Conservation (phyloP, 495 filamentous ascomycete genomes). For the Talaromyces ruber region DNA sequence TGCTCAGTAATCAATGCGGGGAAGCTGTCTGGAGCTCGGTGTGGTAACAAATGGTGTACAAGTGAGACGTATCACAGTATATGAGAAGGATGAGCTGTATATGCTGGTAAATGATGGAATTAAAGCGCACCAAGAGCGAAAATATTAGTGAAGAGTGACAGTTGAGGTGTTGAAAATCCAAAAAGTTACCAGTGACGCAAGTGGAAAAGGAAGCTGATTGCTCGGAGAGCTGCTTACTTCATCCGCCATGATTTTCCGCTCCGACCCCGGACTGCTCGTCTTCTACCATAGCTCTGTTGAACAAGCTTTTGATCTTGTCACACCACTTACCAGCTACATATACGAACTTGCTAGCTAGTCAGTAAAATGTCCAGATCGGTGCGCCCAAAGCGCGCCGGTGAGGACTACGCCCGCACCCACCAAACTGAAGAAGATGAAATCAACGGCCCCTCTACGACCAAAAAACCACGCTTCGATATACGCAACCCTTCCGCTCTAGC, state of each 20-base stretch:
- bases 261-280: conserved; percentile 26
- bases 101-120: conserved; percentile 4
- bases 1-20: neutral
- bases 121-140: conserved; percentile 2
- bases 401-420: conserved; percentile 67
- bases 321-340: neutral
- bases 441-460: conserved; percentile 43
- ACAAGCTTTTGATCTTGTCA: conserved; percentile 13
- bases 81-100: neutral
- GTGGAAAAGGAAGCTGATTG: conserved; percentile 6
- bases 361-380: conserved; percentile 18
- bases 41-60: conserved; percentile 1
- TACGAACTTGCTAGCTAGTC: neutral
- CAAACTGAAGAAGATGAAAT: conserved; percentile 46
- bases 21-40: neutral
- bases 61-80: neutral
- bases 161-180: neutral
- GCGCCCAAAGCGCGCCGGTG: conserved; percentile 74
- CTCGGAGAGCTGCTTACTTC: neutral
- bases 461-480: conserved; percentile 90
- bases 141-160: neutral
- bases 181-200: conserved; percentile 28
- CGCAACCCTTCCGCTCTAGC: conserved; percentile 89
- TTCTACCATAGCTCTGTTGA: neutral
- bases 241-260: conserved; percentile 38